A percentile compares a stretch with the other conserved stretches of the same genome.
Conservation (phyloP, 306 rosid species). For the Lablab purpureus region DNA sequence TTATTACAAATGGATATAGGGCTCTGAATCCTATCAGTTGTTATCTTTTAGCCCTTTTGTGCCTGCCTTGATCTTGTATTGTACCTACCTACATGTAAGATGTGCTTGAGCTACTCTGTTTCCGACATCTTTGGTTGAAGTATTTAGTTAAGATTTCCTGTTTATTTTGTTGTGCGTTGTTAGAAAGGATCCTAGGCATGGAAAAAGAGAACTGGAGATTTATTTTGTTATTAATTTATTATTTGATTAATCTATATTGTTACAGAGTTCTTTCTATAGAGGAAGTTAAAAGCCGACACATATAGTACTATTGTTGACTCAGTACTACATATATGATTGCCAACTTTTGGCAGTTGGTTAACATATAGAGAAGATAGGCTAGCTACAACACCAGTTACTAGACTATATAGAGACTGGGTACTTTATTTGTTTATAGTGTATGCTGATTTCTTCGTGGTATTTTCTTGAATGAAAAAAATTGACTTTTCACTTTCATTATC, state of each 20-base stretch:
- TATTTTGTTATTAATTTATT: background rate
- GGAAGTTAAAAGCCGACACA: background rate
- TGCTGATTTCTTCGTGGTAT: conserved; percentile 19
- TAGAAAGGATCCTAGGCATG: background rate
- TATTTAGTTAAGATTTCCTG: background rate
- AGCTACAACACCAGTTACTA: background rate
- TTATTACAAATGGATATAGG: background rate
- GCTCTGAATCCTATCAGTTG: background rate
- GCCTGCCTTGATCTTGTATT: background rate
- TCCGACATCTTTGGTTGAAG: background rate
- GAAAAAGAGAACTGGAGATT: background rate
- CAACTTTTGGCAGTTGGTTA: background rate
- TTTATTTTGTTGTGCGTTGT: background rate
- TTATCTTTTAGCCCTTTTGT: background rate
- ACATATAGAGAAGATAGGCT: conserved; percentile 4
- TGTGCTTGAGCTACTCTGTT: conserved; percentile 1
- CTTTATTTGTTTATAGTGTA: background rate
- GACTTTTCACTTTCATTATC: conserved; percentile 41
- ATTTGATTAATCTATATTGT: background rate
- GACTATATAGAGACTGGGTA: background rate
- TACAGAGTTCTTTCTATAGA: background rate
- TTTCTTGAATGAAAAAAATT: conserved; percentile 30
- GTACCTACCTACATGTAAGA: background rate
- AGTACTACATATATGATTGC: background rate
- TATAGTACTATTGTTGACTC: background rate